Evolutionary conservation across 306 rosid species (phyloP), one percentile per base, ranked within the genome.

Genomic region (Cicer pinnatifidum): DNA sequence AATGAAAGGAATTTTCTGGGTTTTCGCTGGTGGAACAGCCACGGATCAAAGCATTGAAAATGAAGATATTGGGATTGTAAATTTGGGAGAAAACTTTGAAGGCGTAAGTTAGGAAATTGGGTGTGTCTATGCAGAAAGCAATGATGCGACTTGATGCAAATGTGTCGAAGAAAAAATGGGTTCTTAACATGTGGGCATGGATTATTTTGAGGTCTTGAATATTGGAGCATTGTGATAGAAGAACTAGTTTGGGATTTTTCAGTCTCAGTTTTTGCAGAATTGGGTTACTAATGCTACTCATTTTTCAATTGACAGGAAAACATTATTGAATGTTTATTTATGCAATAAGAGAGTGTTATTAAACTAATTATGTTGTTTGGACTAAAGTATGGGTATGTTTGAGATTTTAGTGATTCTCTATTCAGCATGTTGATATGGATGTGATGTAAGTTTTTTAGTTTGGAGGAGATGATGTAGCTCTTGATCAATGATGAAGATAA

Each of bases 181-280:
- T 84, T 73, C 83, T 81, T 41, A 81, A 69, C 85, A 81, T 73
- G 6, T 84, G 76, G 19, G 61, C 83, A 69, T 84, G 87, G 78
- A 84, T 48, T 57, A 74, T 81, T 12, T 77, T 84, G 59, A 84
- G 83, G 69, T 84, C 69, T 4, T 35, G 15, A 59, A 78, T n/a
- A 9, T 44, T 78, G 78, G 76, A 47, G 75, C 87, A 84, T 57
- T 71, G 20, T 33, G 82, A 82, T 9, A 84, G 67, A 6, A 84
- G 13, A 69, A 69, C 78, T 1, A 84, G 85, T 64, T 81, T 78
- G 0, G 81, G 85, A 69, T 57, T 84, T 75, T 84, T 84, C 3
- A 81, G 72, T 38, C 77, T 77, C 35, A 81, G 69, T 0, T 56
- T 77, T 64, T 65, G 64, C 28, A 81, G 81, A 43, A 84, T 59